Evolutionary conservation across 305 asterid species (phyloP).

Genomic region (Fraxinus latifolia): DNA sequence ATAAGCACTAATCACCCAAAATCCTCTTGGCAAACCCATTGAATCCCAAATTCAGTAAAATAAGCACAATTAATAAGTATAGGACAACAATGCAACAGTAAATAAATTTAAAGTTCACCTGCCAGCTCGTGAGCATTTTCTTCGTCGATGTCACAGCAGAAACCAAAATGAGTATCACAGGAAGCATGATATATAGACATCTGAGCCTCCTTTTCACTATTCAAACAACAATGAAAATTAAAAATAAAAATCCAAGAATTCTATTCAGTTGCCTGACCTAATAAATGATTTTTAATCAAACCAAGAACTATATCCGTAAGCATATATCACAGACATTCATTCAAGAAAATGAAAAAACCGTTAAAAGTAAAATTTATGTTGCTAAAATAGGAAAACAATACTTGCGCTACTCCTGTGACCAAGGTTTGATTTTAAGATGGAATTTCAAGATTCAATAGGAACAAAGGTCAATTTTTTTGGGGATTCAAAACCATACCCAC

Average conservation of each 20-base stretch:
- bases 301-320: neutral
- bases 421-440: neutral
- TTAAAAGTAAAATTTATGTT: neutral
- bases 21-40: neutral
- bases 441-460: neutral
- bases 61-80: neutral
- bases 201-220: slow-evolving; percentile 78
- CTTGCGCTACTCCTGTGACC: neutral
- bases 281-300: neutral
- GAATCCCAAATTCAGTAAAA: neutral
- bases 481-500: slow-evolving; percentile 29
- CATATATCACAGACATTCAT: neutral
- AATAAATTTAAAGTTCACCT: slow-evolving; percentile 36
- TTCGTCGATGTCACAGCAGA: slow-evolving; percentile 80
- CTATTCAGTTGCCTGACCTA: neutral
- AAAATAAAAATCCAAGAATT: neutral
- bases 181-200: slow-evolving; percentile 79
- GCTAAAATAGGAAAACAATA: neutral
- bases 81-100: neutral
- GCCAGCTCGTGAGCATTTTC: slow-evolving; percentile 56
- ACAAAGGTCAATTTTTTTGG: neutral
- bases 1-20: slow-evolving; percentile 5
- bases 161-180: slow-evolving; percentile 53
- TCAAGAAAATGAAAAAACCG: neutral
- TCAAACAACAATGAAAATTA: slow-evolving; percentile 3